phyloP scores from a whole-genome alignment of 2,329 filamentous ascomycete genomes.

The Elsinoe arachidis region DNA sequence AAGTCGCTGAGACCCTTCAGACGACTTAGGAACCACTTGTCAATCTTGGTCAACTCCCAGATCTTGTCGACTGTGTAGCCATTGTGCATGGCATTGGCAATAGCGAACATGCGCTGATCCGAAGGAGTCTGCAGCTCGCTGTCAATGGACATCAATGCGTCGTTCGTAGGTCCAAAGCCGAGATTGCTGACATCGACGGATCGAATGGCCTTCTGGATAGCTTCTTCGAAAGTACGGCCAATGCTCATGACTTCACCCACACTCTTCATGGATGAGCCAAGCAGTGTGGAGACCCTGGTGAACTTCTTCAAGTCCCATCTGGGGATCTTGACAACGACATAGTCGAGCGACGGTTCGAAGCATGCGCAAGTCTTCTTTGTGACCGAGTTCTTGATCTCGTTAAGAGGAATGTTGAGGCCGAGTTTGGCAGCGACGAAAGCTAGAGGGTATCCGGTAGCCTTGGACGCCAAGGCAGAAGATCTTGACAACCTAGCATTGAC shows the following conservation, averaged over 20 bases:
- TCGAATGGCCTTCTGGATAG: constrained; percentile 95
- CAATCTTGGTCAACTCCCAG: constrained; percentile 96
- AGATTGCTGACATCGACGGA: constrained; percentile 92
- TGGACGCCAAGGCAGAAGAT: constrained; percentile 91
- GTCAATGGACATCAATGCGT: constrained; percentile 90
- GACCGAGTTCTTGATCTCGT: constrained; percentile 93
- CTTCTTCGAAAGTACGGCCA: constrained; percentile 92
- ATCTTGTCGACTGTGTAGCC: constrained; percentile 95
- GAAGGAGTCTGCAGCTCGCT: constrained; percentile 94
- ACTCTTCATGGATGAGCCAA: constrained; percentile 99
- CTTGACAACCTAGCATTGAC: constrained; percentile 94
- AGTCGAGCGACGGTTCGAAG: constrained; percentile 97
- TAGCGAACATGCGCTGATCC: constrained; percentile 92
- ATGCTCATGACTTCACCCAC: constrained; percentile 99
- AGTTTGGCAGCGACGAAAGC: constrained; percentile 97
- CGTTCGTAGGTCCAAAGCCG: constrained; percentile 81
- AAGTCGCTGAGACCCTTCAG: constrained; percentile 89
- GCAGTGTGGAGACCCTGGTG: constrained; percentile 86
- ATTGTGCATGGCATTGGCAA: constrained; percentile 92
- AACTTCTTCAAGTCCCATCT: constrained; percentile 99
- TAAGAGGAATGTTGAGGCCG: constrained; percentile 85
- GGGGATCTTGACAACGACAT: constrained; percentile 97
- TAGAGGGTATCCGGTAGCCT: constrained; percentile 91
- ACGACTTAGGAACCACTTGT: constrained; percentile 95
- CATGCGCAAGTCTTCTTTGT: constrained; percentile 94